Evolutionary conservation across 805 yeast genomes (phyloP).

Genomic region (Dipodascus geniculatus): DNA sequence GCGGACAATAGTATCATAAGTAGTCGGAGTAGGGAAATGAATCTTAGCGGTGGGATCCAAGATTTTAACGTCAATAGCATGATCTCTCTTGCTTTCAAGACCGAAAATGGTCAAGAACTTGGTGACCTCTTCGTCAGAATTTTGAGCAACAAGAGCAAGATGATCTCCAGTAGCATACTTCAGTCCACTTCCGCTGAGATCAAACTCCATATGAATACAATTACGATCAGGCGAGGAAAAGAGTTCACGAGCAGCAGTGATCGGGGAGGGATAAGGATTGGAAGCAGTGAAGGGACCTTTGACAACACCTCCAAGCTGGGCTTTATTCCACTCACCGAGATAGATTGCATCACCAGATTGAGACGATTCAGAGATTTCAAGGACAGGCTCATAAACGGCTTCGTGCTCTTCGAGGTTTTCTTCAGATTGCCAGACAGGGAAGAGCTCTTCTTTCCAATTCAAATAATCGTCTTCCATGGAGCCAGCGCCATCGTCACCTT

Average conservation of each 20-base stretch:
- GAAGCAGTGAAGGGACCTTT: conserved; percentile 67
- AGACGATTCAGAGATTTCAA: conserved; percentile 20
- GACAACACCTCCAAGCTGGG: conserved; percentile 32
- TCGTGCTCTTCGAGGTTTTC: conserved; percentile 72
- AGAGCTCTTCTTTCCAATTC: conserved; percentile 77
- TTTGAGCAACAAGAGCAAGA: conserved; percentile 89
- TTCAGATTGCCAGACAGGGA: conserved; percentile 51
- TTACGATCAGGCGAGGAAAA: conserved; percentile 53
- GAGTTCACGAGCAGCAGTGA: conserved; percentile 51
- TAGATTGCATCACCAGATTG: conserved; percentile 36
- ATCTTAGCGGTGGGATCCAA: conserved; percentile 42
- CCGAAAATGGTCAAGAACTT: conserved; percentile 54
- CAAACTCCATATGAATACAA: conserved; percentile 87
- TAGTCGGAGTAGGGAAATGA: conserved; percentile 48
- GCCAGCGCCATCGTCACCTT: conserved; percentile 93
- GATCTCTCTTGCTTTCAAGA: conserved; percentile 38
- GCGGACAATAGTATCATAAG: conserved; percentile 78
- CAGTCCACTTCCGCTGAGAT: conserved; percentile 59
- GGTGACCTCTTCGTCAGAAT: conserved; percentile 63
- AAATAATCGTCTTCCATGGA: conserved; percentile 91
- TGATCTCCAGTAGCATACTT: conserved; percentile 94
- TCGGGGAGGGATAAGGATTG: conserved; percentile 74
- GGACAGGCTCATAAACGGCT: conserved; percentile 61
- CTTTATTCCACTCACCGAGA: conserved; percentile 71
- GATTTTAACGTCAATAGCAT: conserved; percentile 51